These are phyloP conservation scores for Vickermania spadyakhi DNA, from an alignment of 208 protist genomes.

Conservation along the genomic window DNA sequence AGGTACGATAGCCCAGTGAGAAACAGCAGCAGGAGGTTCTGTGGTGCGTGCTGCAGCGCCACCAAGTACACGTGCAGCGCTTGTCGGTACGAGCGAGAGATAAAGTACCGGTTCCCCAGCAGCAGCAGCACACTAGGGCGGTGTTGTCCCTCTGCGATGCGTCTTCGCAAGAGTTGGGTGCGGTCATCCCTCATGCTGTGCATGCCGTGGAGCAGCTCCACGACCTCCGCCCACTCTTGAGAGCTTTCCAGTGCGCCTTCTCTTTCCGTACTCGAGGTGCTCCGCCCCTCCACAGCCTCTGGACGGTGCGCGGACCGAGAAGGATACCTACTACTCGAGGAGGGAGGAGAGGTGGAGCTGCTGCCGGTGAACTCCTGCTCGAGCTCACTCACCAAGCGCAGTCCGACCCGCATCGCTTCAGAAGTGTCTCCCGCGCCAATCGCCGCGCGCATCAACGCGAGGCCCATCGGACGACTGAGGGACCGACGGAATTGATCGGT, in stretches of 20 bases:
- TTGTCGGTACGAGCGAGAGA: slow-evolving; percentile 54
- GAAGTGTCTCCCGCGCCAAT: slow-evolving; percentile 63
- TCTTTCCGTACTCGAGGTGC: too few relatives aligned
- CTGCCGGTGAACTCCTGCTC: too few relatives aligned
- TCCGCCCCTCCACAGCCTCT: too few relatives aligned
- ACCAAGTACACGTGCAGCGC: slow-evolving; percentile 68
- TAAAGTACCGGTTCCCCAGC: slow-evolving; percentile 71
- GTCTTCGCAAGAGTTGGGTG: slow-evolving; percentile 31
- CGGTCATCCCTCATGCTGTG: slow-evolving; percentile 49
- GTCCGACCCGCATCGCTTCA: slow-evolving; percentile 71
- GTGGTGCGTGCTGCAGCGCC: slow-evolving; percentile 42
- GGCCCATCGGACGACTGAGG: slow-evolving; percentile 61
- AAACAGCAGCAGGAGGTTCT: slow-evolving; percentile 62
- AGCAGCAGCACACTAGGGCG: slow-evolving; percentile 53
- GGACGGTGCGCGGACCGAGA: too few relatives aligned
- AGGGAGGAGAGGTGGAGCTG: too few relatives aligned
- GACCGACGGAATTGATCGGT: slow-evolving; percentile 37
- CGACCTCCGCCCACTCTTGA: slow-evolving; percentile 51
- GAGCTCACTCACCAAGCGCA: slow-evolving; percentile 37
- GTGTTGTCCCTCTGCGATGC: slow-evolving; percentile 29
- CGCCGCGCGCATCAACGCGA: slow-evolving; percentile 66
- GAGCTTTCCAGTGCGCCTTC: background rate
- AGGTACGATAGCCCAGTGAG: slow-evolving; percentile 68
- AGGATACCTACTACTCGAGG: too few relatives aligned
- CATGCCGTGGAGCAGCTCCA: slow-evolving; percentile 74